Conservation (phyloP, 768 basidiomycete species). For the Calvatia gigantea region DNA sequence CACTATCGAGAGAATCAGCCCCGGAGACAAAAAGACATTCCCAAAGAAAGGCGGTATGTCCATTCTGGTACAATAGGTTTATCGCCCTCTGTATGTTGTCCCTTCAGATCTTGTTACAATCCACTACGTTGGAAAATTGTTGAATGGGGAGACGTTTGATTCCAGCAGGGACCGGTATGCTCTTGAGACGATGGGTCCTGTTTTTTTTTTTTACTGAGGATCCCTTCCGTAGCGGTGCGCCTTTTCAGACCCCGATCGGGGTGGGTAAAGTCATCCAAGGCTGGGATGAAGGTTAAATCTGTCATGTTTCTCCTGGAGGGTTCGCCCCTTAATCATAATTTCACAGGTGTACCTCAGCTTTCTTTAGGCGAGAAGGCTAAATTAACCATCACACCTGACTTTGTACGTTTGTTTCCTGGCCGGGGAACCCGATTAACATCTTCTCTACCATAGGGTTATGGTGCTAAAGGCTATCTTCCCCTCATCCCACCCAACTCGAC, state of each 20-base stretch:
- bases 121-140: constrained; percentile 76
- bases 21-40: constrained; percentile 61
- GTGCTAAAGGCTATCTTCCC: constrained; percentile 69
- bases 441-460: constrained; percentile 55
- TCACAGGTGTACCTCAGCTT: constrained; percentile 68
- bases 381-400: constrained; percentile 71
- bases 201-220: background rate
- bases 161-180: constrained; percentile 73
- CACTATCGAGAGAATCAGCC: constrained; percentile 49
- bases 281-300: constrained; percentile 81
- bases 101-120: constrained; percentile 62
- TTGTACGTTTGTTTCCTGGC: constrained; percentile 45
- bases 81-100: background rate
- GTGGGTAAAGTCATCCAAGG: constrained; percentile 82
- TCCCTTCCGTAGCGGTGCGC: constrained; percentile 37
- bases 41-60: constrained; percentile 70
- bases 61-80: constrained; percentile 12
- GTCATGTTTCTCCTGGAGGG: background rate
- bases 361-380: constrained; percentile 73
- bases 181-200: background rate
- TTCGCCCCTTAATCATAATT: background rate
- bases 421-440: constrained; percentile 2
- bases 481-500: constrained; percentile 75
- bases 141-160: constrained; percentile 65
- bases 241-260: constrained; percentile 74